A percentile compares a stretch with the other conserved stretches of the same genome.
phyloP scores from a whole-genome alignment of 441 rosid genomes.

The Raphanus hybrid region DNA sequence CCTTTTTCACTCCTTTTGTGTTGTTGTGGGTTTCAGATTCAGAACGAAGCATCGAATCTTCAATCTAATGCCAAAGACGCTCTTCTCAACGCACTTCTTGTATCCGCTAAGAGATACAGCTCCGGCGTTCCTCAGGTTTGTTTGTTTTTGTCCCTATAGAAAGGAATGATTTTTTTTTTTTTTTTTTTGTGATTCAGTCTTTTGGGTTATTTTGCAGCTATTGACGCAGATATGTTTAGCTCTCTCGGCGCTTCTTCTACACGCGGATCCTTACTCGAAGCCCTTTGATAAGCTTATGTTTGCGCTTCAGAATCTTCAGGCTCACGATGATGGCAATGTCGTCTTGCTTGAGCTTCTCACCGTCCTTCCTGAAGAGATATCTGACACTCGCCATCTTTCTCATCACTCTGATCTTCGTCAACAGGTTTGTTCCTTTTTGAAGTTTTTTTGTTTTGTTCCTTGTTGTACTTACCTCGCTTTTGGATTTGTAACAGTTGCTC shows the following conservation, averaged over 20 bases:
- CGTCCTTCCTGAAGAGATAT: slow-evolving; percentile 92
- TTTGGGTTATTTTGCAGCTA: slow-evolving; percentile 53
- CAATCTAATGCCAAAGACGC: slow-evolving; percentile 78
- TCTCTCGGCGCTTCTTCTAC: slow-evolving; percentile 81
- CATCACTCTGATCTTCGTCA: slow-evolving; percentile 60
- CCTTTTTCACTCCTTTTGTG: slow-evolving; percentile 13
- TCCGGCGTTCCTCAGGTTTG: slow-evolving; percentile 94
- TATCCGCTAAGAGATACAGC: slow-evolving; percentile 83
- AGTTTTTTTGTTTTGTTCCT: neutral
- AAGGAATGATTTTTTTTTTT: neutral
- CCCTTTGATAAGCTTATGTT: slow-evolving; percentile 87
- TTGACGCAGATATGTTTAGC: slow-evolving; percentile 96
- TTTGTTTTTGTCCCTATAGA: slow-evolving; percentile 29
- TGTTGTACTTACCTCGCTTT: slow-evolving; percentile 13
- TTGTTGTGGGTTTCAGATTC: slow-evolving; percentile 62
- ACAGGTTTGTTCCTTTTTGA: slow-evolving; percentile 56
- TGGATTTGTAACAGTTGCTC: slow-evolving; percentile 78
- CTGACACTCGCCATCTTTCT: slow-evolving; percentile 68
- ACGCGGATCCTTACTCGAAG: slow-evolving; percentile 75
- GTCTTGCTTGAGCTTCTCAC: slow-evolving; percentile 96
- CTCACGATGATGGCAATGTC: slow-evolving; percentile 78
- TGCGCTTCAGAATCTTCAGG: slow-evolving; percentile 81
- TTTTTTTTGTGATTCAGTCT: slow-evolving; percentile 3
- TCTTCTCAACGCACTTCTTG: slow-evolving; percentile 80
- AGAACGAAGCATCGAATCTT: slow-evolving; percentile 82